Evolutionary conservation across 73 alveolate species (phyloP).

Genomic region (Paramecium biaurelia): DNA sequence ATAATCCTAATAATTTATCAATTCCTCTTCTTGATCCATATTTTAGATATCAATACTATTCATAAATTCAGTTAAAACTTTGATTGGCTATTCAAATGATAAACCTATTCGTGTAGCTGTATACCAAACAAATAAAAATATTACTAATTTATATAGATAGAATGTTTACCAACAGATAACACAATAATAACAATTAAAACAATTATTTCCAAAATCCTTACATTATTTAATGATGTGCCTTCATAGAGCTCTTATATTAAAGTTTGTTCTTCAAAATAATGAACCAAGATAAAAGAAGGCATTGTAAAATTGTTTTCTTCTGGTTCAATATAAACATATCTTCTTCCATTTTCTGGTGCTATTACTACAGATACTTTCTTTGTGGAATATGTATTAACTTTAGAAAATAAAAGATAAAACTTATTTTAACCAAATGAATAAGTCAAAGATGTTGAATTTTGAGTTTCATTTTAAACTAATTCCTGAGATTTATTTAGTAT

Average conservation of each 20-base stretch:
- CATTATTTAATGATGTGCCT: constrained; percentile 15
- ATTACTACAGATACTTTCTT: neutral
- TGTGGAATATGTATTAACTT: neutral
- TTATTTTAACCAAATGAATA: neutral
- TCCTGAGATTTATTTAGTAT: neutral
- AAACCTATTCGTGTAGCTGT: constrained; percentile 28
- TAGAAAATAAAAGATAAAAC: neutral
- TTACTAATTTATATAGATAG: neutral
- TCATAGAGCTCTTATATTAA: neutral
- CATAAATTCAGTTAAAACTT: constrained; percentile 34
- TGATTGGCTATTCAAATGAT: constrained; percentile 38
- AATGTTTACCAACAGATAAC: neutral
- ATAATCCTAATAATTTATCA: constrained; percentile 17
- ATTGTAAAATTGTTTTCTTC: neutral
- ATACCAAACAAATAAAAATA: constrained; percentile 38
- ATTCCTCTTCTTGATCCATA: constrained; percentile 42
- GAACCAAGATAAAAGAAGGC: constrained; percentile 3
- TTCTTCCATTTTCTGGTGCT: constrained; percentile 32
- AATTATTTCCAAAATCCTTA: neutral
- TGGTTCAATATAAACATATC: constrained; percentile 33
- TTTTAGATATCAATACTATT: constrained; percentile 13
- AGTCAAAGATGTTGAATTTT: neutral
- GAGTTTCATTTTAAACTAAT: neutral
- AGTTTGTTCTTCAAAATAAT: neutral
- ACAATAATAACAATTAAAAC: constrained; percentile 37